Evolutionary conservation across 768 basidiomycete genomes (phyloP), one percentile per base, ranked within the genome.

Genomic region (Naematelia encephala): DNA sequence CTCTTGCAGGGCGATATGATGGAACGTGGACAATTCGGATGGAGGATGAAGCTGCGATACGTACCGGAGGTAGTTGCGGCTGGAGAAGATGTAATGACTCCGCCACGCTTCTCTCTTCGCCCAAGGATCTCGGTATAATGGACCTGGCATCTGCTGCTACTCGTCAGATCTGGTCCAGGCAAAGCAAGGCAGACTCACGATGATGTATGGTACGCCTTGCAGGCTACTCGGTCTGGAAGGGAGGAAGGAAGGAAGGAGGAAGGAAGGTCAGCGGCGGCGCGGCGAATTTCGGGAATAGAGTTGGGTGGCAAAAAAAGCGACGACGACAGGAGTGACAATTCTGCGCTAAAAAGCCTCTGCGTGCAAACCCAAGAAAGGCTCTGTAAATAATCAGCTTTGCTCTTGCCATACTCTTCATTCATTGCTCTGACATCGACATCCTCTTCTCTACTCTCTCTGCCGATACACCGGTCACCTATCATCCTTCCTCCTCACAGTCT

Each of bases 101-200:
- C 92, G 83, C 91, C 91, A 96, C 39, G 90, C 89, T 67, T 96
- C 91, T 61, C 86, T 81, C 79, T 88, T 91, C 21, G 90, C 89
- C 92, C 92, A 96, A 51, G 91, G 91, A 76, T 96, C 92, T 78
- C 90, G 86, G 73, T 86, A 92, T 54, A 74, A 44, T 57, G 74
- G 72, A 39, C 69, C 69, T 21, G 72, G 69, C 72, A 73, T 73
- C 56, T 61, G 50, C 23, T 12, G 21, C 16, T 30, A 28, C 16
- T 16, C 5, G 11, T 21, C 22, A 5, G 14, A 23, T 23, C 27
- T 8, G 3, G n/a, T n/a, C n/a, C n/a, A n/a, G n/a, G n/a, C n/a
- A n/a, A n/a, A n/a, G n/a, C n/a, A n/a, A n/a, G n/a, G n/a, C n/a
- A n/a, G n/a, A n/a, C n/a, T n/a, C n/a, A n/a, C n/a, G n/a, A n/a